phyloP scores from a whole-genome alignment of 75 land plant genomes.

The Picea glauca region DNA sequence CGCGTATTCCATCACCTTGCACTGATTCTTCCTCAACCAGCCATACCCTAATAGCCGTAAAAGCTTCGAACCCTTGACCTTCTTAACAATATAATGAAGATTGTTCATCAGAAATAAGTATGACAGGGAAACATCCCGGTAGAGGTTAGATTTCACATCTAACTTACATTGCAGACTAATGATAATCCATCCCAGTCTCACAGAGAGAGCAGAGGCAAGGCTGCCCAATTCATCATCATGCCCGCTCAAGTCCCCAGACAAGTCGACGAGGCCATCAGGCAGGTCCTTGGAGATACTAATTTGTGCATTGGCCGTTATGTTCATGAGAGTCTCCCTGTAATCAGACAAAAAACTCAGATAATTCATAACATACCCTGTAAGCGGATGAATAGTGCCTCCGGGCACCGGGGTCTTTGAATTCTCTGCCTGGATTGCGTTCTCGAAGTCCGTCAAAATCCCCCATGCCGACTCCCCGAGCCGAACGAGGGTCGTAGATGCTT shows the following conservation, averaged over 20 bases:
- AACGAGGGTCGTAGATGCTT: conserved; percentile 42
- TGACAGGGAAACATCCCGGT: conserved; percentile 39
- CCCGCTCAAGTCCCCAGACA: conserved; percentile 9
- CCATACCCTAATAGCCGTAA: conserved; percentile 14
- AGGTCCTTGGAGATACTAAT: conserved; percentile 2
- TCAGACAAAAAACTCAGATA: conserved; percentile 51
- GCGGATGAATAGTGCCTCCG: conserved; percentile 67
- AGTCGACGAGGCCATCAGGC: conserved; percentile 12
- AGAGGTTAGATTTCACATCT: conserved; percentile 47
- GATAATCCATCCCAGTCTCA: conserved; percentile 52
- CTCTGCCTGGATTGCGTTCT: conserved; percentile 59
- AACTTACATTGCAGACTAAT: conserved; percentile 56
- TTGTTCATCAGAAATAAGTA: conserved; percentile 63
- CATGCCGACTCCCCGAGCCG: conserved; percentile 52
- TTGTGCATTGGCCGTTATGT: conserved; percentile 38
- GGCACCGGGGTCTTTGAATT: conserved; percentile 41
- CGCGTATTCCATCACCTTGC: conserved; percentile 15
- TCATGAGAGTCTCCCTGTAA: conserved; percentile 35
- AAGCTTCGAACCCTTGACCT: conserved; percentile 38
- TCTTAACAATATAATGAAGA: conserved; percentile 47
- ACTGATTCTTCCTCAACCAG: conserved; percentile 7
- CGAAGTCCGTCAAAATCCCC: conserved; percentile 51
- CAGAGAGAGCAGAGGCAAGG: conserved; percentile 16
- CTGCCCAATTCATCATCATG: background rate
- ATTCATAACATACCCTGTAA: conserved; percentile 69